Evolutionary conservation across 2,329 filamentous ascomycete species (phyloP), one percentile per base, ranked within the genome.

Genomic region (Penicillium polonicum): DNA sequence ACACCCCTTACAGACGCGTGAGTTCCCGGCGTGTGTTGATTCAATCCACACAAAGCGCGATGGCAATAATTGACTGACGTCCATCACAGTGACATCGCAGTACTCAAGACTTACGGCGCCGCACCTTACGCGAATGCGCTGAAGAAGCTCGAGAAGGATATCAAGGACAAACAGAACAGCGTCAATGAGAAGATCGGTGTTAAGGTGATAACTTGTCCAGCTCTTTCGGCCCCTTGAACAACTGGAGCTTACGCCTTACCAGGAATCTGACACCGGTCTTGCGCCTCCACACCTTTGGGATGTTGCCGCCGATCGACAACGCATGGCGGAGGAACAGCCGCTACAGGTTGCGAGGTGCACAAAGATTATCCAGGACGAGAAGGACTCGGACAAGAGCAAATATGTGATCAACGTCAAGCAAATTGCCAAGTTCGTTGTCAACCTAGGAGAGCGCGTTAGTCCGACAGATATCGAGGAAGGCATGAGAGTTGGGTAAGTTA

Each of bases 331-430:
- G 79, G 94, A 99, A 79, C 94, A 99, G 72, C 94, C 94, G 43
- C 85, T 97, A 68, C 94, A 99, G 79, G 94, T 99, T 63, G 94
- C 94, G 65, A 85, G 94, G 72, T 99, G 94, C 83, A 99, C 94
- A 59, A 99, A 99, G 84, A 99, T 99, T 76, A 99, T 99, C 68
- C 88, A 92, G 60, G 93, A 97, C 73, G 92, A 96, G 75, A 93
- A 94, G 78, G 92, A 97, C 74, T 83, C 91, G 60, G 90, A 96
- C 63, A 99, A 99, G 85, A 96, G 90, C 86, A 99, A 97, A 87
- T 99, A 99, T 81, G 92, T 99, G 71, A 99, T 99, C 84, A 99
- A 99, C 79, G 93, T 99, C 68, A 99, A 99, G 83, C 94, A 99
- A 78, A 99, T 99, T 71, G 94, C 94, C 72, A 99, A 99, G 80